phyloP scores from a whole-genome alignment of 768 basidiomycete species.

The Boletus tomentosulus region DNA sequence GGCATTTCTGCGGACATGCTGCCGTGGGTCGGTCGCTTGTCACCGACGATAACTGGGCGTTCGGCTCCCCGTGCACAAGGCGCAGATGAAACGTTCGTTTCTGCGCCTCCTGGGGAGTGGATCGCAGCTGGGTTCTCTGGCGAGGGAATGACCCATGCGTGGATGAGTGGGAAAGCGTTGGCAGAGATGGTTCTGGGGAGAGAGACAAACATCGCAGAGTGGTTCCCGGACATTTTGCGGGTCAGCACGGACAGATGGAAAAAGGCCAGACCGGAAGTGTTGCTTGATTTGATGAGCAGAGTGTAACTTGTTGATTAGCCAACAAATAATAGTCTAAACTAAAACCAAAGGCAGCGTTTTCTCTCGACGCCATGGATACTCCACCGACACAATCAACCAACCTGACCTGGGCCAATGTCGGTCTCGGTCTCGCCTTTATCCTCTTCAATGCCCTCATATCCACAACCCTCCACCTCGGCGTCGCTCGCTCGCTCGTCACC shows the following conservation, averaged over 20 bases:
- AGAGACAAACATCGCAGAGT: constrained; percentile 33
- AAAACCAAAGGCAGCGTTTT: background rate
- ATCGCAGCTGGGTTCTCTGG: constrained; percentile 67
- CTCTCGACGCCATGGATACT: constrained; percentile 23
- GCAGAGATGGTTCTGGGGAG: constrained; percentile 53
- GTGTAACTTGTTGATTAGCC: background rate
- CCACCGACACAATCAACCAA: constrained; percentile 20
- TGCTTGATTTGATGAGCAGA: constrained; percentile 11
- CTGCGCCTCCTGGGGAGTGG: constrained; percentile 58
- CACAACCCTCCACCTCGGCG: constrained; percentile 56
- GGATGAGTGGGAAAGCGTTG: constrained; percentile 59
- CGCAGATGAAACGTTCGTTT: background rate
- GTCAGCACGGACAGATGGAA: constrained; percentile 48
- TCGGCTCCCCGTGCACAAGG: constrained; percentile 7
- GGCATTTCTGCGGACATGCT: constrained; percentile 55
- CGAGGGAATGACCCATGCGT: constrained; percentile 72
- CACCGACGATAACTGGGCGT: constrained; percentile 45
- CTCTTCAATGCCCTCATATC: constrained; percentile 68
- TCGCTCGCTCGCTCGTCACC: constrained; percentile 63
- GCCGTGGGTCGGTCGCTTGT: constrained; percentile 73
- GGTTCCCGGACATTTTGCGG: constrained; percentile 49
- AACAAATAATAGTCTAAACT: too few species aligned
- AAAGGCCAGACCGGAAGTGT: constrained; percentile 49
- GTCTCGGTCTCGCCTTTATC: constrained; percentile 71
- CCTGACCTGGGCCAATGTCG: constrained; percentile 72